phyloP scores from a whole-genome alignment of 2,329 filamentous ascomycete genomes.

The Fusarium sp. region DNA sequence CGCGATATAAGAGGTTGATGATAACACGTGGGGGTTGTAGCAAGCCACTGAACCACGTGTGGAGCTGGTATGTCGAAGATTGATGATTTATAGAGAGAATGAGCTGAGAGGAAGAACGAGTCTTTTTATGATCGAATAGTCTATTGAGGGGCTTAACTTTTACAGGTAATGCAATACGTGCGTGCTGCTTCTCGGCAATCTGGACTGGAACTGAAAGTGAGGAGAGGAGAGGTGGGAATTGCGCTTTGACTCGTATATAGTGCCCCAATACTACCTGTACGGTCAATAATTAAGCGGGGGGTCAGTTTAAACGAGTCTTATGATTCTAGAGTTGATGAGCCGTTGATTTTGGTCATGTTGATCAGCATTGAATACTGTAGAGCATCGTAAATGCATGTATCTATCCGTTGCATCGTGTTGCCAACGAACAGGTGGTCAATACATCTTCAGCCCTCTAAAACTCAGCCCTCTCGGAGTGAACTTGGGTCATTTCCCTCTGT shows the following conservation, averaged over 20 bases:
- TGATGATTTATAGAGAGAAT: background rate
- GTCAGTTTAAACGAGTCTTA: background rate
- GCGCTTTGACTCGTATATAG: conserved; percentile 26
- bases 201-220: background rate
- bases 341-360: background rate
- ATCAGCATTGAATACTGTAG: background rate
- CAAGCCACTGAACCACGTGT: background rate
- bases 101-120: background rate
- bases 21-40: conserved; percentile 2
- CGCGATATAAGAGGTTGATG: background rate
- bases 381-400: conserved; percentile 4
- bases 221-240: conserved; percentile 2
- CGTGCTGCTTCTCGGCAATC: conserved; percentile 24
- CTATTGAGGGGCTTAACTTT: background rate
- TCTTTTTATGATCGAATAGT: conserved; percentile 1
- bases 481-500: background rate
- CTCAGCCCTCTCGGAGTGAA: background rate
- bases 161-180: background rate
- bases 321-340: background rate
- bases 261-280: background rate
- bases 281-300: background rate
- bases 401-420: conserved; percentile 3
- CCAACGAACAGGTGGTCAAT: conserved; percentile 8
- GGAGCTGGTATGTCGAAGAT: background rate
- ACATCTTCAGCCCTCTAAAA: background rate